A percentile compares a stretch with the other conserved stretches of the same genome.
Evolutionary conservation across 208 protist genomes (phyloP).

Genomic region (Leishmania major): DNA sequence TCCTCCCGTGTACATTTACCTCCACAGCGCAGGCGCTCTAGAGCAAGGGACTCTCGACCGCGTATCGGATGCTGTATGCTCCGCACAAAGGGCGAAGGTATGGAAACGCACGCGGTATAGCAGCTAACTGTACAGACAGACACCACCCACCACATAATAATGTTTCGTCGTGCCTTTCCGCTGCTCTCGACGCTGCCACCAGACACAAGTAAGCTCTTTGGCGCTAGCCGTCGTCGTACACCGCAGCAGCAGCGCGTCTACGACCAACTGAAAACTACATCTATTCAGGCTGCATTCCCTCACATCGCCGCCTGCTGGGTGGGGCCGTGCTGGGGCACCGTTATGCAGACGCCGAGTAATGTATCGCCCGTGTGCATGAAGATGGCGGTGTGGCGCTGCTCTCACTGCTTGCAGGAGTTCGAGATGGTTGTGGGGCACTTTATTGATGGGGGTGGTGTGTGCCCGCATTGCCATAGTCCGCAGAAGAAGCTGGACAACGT

Average conservation of each 20-base stretch:
- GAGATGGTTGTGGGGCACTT: conserved; percentile 75
- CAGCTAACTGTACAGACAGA: not conserved
- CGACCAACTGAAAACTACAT: conserved; percentile 58
- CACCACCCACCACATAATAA: not conserved
- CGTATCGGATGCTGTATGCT: not conserved
- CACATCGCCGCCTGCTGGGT: conserved; percentile 90
- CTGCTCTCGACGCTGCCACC: conserved; percentile 16
- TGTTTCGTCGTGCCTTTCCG: conserved; percentile 2
- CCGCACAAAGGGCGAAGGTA: not conserved
- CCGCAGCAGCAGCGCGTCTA: conserved; percentile 61
- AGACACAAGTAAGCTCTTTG: conserved; percentile 66
- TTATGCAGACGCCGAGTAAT: conserved; percentile 84
- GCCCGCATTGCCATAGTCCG: conserved; percentile 75
- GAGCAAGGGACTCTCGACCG: not conserved
- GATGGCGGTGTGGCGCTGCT: conserved; percentile 86
- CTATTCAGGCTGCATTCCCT: conserved; percentile 77
- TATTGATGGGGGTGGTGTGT: conserved; percentile 73
- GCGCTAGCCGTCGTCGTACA: conserved; percentile 43
- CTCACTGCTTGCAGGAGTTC: conserved; percentile 79
- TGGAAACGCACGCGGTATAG: not conserved
- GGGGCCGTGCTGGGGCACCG: conserved; percentile 82
- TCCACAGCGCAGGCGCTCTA: not conserved
- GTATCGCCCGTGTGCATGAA: conserved; percentile 65
- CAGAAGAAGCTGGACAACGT: conserved; percentile 47
- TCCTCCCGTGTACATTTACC: not conserved